Base-by-base conservation (phyloP, 2,329 filamentous ascomycete genomes). In the Zalaria sp. region DNA sequence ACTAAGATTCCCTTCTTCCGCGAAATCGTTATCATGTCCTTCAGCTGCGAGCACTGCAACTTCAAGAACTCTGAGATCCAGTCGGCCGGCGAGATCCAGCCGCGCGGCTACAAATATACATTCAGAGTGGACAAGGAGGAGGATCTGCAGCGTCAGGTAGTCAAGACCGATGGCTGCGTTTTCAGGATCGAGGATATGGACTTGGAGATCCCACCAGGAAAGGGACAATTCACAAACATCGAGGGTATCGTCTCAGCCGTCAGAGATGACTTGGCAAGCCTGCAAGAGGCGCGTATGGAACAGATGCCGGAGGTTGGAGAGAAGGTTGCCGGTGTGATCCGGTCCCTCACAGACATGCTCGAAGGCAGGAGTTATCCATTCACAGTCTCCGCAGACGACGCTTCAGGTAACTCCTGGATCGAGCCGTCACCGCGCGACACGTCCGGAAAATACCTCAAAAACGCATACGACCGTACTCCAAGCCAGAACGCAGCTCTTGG, bases 1-100 rank as follows among this genome's bases (percentile, higher is more conserved):
- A 93, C 93, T 10, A 78, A 79, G 49, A 95, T 98, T 43, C 91
- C 91, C 10, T 96, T 86, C 72, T 98, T 98, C 71, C 86, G 87
- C 66, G 89, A 98, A 62, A 80, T 98, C 48, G 86, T 98, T 55
- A 77, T 98, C 62, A 94, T 95, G 80, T 96, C 89, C 47, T 98
- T 98, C 63, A 75, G 77, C 50, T 98, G 91, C 69, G 79, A 85
- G 4, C 77, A 95, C 63, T 98, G 91, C 67, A 70, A 79, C 57
- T 81, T 89, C 64, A 78, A 82, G 50, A 94, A 96, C 68, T 88
- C 88, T 61, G 89, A 95, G 54, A 83, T 98, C 53, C 89, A 95
- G 59, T 79, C 88, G 5, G 91, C 91, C 27, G 87, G 87, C 47
- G 77, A 87, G 53, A 89, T 96, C 47, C 91, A 96, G 65, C 81